These are phyloP conservation scores for Lactarius indigo DNA, from an alignment of 768 basidiomycete species.

Conservation along the genomic window DNA sequence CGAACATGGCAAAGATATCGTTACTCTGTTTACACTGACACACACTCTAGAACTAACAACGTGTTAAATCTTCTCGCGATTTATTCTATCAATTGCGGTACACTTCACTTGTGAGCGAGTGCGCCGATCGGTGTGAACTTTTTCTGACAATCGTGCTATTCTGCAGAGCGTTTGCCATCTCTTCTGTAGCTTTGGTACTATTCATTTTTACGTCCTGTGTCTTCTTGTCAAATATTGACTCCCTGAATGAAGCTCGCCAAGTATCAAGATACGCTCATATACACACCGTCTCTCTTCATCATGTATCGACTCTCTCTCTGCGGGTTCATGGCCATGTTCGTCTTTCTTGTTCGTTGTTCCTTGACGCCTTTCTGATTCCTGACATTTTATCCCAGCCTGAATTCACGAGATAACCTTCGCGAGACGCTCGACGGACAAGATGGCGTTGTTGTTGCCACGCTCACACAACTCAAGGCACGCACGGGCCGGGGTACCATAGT, in stretches of 20 bases:
- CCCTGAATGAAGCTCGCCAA: background rate
- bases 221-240: background rate
- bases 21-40: too few relatives aligned
- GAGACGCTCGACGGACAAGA: background rate
- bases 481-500: background rate
- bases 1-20: too few relatives aligned
- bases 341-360: background rate
- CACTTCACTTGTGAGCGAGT: too few relatives aligned
- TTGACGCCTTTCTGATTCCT: background rate
- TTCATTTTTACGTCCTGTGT: background rate
- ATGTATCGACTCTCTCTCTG: too few relatives aligned
- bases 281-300: background rate
- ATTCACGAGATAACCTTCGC: background rate
- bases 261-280: background rate
- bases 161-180: too few relatives aligned
- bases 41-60: background rate
- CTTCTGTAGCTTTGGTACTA: too few relatives aligned
- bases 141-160: too few relatives aligned
- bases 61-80: background rate
- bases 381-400: background rate
- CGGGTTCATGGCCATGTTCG: background rate
- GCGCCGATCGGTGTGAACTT: too few relatives aligned
- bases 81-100: too few relatives aligned
- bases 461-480: background rate
- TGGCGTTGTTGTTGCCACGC: background rate